phyloP scores from a whole-genome alignment of 495 filamentous ascomycete genomes.

The Tricharina praecox region DNA sequence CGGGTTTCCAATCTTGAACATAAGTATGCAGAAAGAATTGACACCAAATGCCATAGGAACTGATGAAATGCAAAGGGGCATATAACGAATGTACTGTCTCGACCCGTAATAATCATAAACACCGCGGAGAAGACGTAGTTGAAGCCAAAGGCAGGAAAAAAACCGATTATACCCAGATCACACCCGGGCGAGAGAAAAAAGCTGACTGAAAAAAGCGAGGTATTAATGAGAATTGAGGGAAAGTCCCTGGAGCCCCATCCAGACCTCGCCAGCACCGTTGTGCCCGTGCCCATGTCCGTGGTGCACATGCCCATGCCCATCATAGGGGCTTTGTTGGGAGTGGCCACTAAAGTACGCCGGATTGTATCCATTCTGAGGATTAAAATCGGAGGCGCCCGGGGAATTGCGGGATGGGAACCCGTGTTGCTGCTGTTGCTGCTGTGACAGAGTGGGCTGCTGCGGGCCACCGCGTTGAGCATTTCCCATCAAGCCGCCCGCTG shows the following conservation, averaged over 20 bases:
- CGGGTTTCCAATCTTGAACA: slow-evolving; percentile 9
- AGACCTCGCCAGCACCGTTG: slow-evolving; percentile 17
- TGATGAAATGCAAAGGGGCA: slow-evolving; percentile 1
- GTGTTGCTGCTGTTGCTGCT: slow-evolving; percentile 12
- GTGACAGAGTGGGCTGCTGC: slow-evolving; percentile 6
- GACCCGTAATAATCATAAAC: no score
- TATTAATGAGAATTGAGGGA: slow-evolving; percentile 26
- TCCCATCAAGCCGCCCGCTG: slow-evolving; percentile 19
- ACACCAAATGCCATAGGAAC: neutral
- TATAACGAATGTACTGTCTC: slow-evolving; percentile 8
- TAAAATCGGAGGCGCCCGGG: slow-evolving; percentile 15
- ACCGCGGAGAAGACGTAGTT: no score
- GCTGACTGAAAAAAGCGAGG: no score
- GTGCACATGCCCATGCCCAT: slow-evolving; percentile 9
- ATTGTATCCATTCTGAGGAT: slow-evolving; percentile 20
- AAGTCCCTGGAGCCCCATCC: slow-evolving; percentile 24
- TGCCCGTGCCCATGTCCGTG: slow-evolving; percentile 8
- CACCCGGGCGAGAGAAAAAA: no score
- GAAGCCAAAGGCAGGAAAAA: no score
- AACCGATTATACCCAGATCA: slow-evolving; percentile 11
- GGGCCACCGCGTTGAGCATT: slow-evolving; percentile 10
- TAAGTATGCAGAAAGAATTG: slow-evolving; percentile 2
- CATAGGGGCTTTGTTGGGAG: slow-evolving; percentile 14
- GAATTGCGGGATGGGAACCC: slow-evolving; percentile 21
- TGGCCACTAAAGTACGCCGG: slow-evolving; percentile 20